Percentiles rank a stretch among this genome's conserved stretches.
Conservation (phyloP, 2,329 filamentous ascomycete species). For the Chrysoporthe puriensis region DNA sequence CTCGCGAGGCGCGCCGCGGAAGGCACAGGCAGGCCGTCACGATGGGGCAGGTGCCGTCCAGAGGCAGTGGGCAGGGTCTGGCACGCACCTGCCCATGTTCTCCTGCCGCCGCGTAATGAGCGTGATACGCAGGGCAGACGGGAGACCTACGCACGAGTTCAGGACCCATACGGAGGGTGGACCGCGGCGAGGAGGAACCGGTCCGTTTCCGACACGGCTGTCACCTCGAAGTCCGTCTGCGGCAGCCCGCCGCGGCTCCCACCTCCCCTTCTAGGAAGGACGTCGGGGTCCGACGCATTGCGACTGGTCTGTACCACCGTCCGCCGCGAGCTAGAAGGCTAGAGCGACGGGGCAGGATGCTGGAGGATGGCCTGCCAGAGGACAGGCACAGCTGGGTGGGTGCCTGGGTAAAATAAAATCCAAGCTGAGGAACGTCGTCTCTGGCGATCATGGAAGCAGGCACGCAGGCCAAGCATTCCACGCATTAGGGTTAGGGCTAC, state of each 20-base stretch:
- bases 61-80: background rate
- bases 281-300: conserved; percentile 13
- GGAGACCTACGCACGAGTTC: too few relatives aligned
- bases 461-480: too few relatives aligned
- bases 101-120: background rate
- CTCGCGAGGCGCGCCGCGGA: too few relatives aligned
- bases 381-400: too few relatives aligned
- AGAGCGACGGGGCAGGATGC: too few relatives aligned
- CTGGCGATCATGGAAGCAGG: too few relatives aligned
- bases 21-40: background rate
- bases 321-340: background rate
- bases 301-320: background rate
- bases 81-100: background rate
- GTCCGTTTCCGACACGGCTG: conserved; percentile 6
- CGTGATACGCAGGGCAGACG: background rate
- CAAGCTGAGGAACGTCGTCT: too few relatives aligned
- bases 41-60: conserved; percentile 1
- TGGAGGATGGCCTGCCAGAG: too few relatives aligned
- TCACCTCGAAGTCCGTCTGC: background rate
- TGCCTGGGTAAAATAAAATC: too few relatives aligned
- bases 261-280: conserved; percentile 22
- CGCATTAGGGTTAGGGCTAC: too few relatives aligned
- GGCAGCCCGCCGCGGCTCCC: conserved; percentile 1
- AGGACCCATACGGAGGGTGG: background rate
- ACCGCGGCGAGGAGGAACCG: background rate